Conservation (phyloP, 2,329 filamentous ascomycete species). For the Alternaria triticina region DNA sequence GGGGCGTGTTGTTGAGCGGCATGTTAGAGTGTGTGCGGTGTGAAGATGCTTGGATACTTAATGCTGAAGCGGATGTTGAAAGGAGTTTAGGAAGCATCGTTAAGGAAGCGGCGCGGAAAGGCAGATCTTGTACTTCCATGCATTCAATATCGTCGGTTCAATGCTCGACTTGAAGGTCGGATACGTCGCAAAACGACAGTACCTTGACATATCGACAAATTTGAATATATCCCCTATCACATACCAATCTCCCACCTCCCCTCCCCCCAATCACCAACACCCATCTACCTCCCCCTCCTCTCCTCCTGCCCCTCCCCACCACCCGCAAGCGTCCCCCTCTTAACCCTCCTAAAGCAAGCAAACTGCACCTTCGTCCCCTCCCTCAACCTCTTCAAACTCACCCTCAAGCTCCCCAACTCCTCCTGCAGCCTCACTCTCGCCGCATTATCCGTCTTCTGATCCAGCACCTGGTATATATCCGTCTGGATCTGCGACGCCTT, state of each 20-base stretch:
- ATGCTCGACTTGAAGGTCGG: accelerated
- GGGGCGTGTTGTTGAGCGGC: accelerated
- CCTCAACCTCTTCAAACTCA: slow-evolving; percentile 72
- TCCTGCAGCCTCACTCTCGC: slow-evolving; percentile 80
- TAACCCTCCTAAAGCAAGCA: slow-evolving; percentile 42
- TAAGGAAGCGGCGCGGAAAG: background rate
- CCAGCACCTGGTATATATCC: slow-evolving; percentile 89
- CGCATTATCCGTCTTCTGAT: slow-evolving; percentile 86
- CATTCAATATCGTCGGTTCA: background rate
- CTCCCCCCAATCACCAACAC: no score
- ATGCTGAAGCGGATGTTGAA: background rate
- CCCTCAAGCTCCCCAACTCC: slow-evolving; percentile 88
- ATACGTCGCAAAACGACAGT: no score
- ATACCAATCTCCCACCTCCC: background rate
- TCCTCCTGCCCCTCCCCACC: slow-evolving; percentile 12
- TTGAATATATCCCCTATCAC: background rate
- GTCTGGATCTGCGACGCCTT: slow-evolving; percentile 81
- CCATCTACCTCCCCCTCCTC: slow-evolving; percentile 9
- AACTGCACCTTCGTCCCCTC: slow-evolving; percentile 49
- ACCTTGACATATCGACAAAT: no score
- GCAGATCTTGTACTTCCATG: background rate
- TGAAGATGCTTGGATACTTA: accelerated
- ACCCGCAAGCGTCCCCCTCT: slow-evolving; percentile 19
- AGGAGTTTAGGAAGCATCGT: background rate
- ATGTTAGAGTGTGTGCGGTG: background rate